Evolutionary conservation across 768 basidiomycete genomes (phyloP).

Genomic region (Scleroderma citrinum): DNA sequence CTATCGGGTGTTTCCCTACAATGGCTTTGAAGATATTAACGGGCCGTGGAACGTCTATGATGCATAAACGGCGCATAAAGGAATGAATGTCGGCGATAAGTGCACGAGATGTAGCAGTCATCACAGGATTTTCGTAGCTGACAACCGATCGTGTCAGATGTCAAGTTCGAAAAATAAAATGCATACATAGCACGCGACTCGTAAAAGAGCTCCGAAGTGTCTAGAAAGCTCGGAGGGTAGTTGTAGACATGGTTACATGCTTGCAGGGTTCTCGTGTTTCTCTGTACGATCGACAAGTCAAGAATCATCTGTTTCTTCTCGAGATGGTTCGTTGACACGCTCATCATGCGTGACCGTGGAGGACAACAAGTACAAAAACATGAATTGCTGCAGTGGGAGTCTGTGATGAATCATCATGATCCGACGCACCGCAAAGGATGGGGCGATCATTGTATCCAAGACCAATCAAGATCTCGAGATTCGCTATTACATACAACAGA

Average conservation of each 20-base stretch:
- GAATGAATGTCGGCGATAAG: constrained; percentile 68
- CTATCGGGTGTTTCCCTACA: constrained; percentile 34
- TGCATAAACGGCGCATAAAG: constrained; percentile 53
- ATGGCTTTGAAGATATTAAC: constrained; percentile 52
- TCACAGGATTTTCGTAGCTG: constrained; percentile 75
- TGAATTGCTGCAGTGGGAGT: too few relatives aligned
- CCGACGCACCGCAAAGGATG: too few relatives aligned
- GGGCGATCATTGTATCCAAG: too few relatives aligned
- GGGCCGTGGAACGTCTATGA: constrained; percentile 65
- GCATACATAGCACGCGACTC: constrained; percentile 51
- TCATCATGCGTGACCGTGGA: background rate
- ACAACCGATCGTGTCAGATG: constrained; percentile 6
- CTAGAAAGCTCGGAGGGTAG: constrained; percentile 38
- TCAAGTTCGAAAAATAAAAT: background rate
- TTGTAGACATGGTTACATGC: constrained; percentile 68
- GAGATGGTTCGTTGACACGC: constrained; percentile 5
- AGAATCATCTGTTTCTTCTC: constrained; percentile 9
- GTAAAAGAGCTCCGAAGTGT: constrained; percentile 56
- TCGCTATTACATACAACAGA: too few relatives aligned
- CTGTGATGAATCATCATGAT: too few relatives aligned
- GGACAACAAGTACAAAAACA: background rate
- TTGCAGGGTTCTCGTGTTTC: constrained; percentile 55
- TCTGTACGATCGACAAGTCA: constrained; percentile 30
- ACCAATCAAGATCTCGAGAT: background rate
- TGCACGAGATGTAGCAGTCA: constrained; percentile 69